Evolutionary conservation across 2,329 filamentous ascomycete species (phyloP).

Genomic region (Leptographium flavum): DNA sequence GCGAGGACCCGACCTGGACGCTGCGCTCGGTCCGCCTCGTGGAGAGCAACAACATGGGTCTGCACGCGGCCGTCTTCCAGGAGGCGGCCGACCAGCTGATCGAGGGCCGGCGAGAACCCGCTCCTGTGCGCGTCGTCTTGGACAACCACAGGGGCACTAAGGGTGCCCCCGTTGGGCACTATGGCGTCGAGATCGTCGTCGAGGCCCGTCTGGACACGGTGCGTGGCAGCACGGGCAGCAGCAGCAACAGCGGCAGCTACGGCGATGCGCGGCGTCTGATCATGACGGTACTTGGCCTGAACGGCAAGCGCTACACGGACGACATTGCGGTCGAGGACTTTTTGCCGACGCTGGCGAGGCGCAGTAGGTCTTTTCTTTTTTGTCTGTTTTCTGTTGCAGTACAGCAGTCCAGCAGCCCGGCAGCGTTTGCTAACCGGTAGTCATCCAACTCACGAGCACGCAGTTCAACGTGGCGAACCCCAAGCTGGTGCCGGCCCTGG

Average conservation of each 20-base stretch:
- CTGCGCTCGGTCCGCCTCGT: conserved; percentile 54
- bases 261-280: conserved; percentile 31
- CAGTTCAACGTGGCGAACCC: conserved; percentile 56
- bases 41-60: conserved; percentile 41
- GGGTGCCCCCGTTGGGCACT: conserved; percentile 50
- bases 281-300: conserved; percentile 44
- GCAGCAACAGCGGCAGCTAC: conserved; percentile 2
- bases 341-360: conserved; percentile 56
- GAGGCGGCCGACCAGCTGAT: conserved; percentile 48
- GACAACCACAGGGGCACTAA: conserved; percentile 55
- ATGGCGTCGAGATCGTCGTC: conserved; percentile 57
- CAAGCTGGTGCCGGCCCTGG: conserved; percentile 49
- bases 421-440: conserved; percentile 29
- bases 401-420: too few species aligned
- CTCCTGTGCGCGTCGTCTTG: conserved; percentile 57
- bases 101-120: conserved; percentile 52
- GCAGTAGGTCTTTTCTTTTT: conserved; percentile 36
- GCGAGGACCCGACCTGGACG: conserved; percentile 69
- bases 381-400: too few species aligned
- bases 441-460: conserved; percentile 56
- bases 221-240: conserved; percentile 23
- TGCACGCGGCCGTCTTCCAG: conserved; percentile 58
- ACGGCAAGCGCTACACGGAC: conserved; percentile 60
- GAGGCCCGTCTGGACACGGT: conserved; percentile 41
- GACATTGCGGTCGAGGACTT: conserved; percentile 61